Evolutionary conservation across 2,329 filamentous ascomycete genomes (phyloP).

Genomic region (Penicillium sp.): DNA sequence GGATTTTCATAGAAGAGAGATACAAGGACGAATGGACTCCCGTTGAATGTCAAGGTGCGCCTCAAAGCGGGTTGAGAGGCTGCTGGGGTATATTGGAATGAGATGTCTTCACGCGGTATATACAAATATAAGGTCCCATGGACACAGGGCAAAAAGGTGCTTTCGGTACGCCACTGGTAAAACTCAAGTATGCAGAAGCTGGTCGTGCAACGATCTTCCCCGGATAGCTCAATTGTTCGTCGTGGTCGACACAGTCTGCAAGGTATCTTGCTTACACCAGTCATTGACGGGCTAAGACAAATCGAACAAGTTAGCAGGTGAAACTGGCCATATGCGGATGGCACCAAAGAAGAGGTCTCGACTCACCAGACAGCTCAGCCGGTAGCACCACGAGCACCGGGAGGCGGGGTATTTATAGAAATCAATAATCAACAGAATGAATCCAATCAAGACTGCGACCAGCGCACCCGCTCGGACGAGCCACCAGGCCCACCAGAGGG

Average conservation of each 20-base stretch:
- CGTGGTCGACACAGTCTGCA: conserved; percentile 10
- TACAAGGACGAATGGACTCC: no score
- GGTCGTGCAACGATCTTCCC: not conserved
- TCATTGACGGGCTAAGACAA: conserved; percentile 36
- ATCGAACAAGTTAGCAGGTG: conserved; percentile 10
- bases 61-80: no score
- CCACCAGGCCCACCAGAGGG: conserved; percentile 98
- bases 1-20: no score
- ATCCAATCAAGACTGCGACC: conserved; percentile 73
- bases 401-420: conserved; percentile 71
- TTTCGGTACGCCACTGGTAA: no score
- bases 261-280: conserved; percentile 39
- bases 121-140: no score
- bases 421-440: conserved; percentile 81
- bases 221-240: not conserved
- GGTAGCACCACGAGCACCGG: conserved; percentile 88
- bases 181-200: no score
- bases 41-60: no score
- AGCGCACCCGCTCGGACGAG: conserved; percentile 71
- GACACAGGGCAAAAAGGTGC: no score
- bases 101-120: no score
- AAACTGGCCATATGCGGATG: not conserved
- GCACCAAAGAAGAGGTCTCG: not conserved
- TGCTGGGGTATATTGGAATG: no score
- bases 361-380: conserved; percentile 86